phyloP scores from a whole-genome alignment of 108 stramenopile genomes.

The Pseudonitzschia multistriata region DNA sequence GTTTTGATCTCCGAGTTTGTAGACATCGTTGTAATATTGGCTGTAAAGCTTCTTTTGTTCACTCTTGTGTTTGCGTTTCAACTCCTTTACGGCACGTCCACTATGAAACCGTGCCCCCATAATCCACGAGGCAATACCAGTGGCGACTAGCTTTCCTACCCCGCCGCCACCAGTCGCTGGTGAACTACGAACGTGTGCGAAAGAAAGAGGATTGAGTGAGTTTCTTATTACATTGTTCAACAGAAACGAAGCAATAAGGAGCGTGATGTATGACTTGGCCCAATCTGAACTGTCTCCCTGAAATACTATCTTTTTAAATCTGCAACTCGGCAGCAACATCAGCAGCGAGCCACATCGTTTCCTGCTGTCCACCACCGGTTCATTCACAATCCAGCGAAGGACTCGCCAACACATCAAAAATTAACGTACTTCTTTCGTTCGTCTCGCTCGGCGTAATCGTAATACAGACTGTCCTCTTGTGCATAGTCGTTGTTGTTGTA shows the following conservation, averaged over 20 bases:
- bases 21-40: slow-evolving; percentile 94
- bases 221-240: not conserved
- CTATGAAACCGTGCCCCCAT: slow-evolving; percentile 75
- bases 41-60: slow-evolving; percentile 87
- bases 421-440: slow-evolving; percentile 45
- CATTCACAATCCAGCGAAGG: too few species aligned
- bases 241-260: not conserved
- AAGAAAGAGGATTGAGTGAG: not conserved
- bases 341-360: too few species aligned
- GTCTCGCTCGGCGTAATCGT: slow-evolving; percentile 71
- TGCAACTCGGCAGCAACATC: too few species aligned
- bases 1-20: slow-evolving; percentile 83
- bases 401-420: too few species aligned
- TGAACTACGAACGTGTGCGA: not conserved
- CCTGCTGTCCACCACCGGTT: too few species aligned
- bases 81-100: slow-evolving; percentile 58
- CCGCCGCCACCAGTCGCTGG: slow-evolving; percentile 38
- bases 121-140: slow-evolving; percentile 57
- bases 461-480: slow-evolving; percentile 68
- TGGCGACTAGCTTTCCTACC: slow-evolving; percentile 45
- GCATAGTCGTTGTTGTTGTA: slow-evolving; percentile 65
- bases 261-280: not conserved
- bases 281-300: too few species aligned
- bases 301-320: not conserved
- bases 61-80: slow-evolving; percentile 72